Evolutionary conservation across 164 flowering plant species (phyloP), one percentile per base, ranked within the genome.

Genomic region (Santalum album): DNA sequence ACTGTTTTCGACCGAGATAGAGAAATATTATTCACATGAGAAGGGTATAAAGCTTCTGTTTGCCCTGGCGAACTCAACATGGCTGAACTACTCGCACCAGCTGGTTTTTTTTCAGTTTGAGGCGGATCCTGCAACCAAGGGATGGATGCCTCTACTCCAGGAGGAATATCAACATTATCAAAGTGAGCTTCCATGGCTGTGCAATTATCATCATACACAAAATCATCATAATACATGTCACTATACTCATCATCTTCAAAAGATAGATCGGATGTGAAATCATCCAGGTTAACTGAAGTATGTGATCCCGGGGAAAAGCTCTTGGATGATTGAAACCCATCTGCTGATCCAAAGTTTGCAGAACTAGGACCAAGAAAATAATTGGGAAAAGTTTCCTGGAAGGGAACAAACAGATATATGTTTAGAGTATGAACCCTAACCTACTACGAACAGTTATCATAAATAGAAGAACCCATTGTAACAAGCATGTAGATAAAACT

Each of bases 71-170:
- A 24, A n/a, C 24, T 29, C 29, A 19, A 34, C 39, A 18, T 6
- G 21, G 25, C 42, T 43, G 64, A 59, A 61, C 58, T 52, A 36
- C 23, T 63, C 16, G 55, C 36, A 25, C n/a, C n/a, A 44, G 21
- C 25, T 16, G 57, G 11, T 17, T 68, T 62, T 29, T 52, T 35
- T 15, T 64, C 44, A 36, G 18, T 55, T 18, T 27, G 20, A 34
- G 18, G 12, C 23, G 39, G 29, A 47, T 53, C 60, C 12, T 57
- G 52, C 43, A 67, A 63, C 75, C 71, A 70, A 5, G 85, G 76
- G 23, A 77, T 25, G 0, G 74, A 60, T 34, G 73, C 77, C 66
- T 75, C 82, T 16, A 80, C 60, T 14, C 75, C 85, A 61, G 80
- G 63, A 43, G 84, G 82, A 27, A 75, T 63, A 59, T 77, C 73